A percentile compares a stretch with the other conserved stretches of the same genome.
Conservation (phyloP, 345 rosid species). For the Adansonia digitata region DNA sequence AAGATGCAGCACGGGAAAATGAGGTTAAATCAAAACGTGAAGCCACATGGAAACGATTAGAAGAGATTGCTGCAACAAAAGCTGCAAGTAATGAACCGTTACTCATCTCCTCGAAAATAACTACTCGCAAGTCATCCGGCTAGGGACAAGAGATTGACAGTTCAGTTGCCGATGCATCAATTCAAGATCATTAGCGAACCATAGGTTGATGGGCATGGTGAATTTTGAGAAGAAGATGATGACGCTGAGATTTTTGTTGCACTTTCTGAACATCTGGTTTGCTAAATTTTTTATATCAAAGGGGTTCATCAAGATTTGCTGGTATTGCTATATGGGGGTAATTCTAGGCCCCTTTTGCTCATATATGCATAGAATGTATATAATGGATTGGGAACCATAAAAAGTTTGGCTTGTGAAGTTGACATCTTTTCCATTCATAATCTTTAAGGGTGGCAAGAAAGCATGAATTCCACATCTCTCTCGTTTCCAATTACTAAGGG, state of each 20-base stretch:
- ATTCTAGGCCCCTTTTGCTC: slow-evolving; percentile 11
- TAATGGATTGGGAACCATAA: slow-evolving; percentile 10
- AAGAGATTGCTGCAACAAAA: slow-evolving; percentile 60
- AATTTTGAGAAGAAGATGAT: too few relatives aligned
- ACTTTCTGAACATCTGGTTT: too few relatives aligned
- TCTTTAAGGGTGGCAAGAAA: not conserved
- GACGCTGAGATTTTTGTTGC: not conserved
- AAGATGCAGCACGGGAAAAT: slow-evolving; percentile 52
- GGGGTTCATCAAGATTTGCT: slow-evolving; percentile 2
- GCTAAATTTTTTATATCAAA: too few relatives aligned
- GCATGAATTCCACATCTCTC: slow-evolving; percentile 1
- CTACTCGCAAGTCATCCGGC: slow-evolving; percentile 29
- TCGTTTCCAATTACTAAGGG: too few relatives aligned
- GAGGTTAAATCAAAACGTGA: slow-evolving; percentile 42
- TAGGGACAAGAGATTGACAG: slow-evolving; percentile 13
- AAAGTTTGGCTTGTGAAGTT: slow-evolving; percentile 5
- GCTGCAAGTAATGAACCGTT: slow-evolving; percentile 41
- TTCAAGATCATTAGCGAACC: slow-evolving; percentile 15
- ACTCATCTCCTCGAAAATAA: slow-evolving; percentile 32
- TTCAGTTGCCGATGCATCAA: not conserved
- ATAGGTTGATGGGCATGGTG: slow-evolving; percentile 3
- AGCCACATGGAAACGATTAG: slow-evolving; percentile 65
- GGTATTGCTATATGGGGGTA: too few relatives aligned
- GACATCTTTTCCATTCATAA: slow-evolving; percentile 8
- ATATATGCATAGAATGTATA: slow-evolving; percentile 11